Evolutionary conservation across 1,139 yeast genomes (phyloP).

Genomic region (Debaryomyces udenii): DNA sequence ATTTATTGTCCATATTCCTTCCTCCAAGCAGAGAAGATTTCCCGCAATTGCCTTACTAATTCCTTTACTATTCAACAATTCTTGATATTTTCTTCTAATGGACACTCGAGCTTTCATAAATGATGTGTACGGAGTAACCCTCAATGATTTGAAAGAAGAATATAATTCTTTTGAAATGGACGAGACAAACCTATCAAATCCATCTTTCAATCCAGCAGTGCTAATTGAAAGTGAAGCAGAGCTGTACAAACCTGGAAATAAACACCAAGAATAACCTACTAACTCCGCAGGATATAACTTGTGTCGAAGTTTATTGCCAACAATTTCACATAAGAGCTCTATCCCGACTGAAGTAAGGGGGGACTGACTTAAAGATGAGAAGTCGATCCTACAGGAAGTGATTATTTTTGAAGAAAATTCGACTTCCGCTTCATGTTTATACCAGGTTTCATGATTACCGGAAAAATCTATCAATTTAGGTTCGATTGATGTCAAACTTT

Average conservation of each 20-base stretch:
- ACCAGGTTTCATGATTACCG: slow-evolving; percentile 53
- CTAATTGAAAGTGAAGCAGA: slow-evolving; percentile 52
- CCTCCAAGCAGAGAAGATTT: slow-evolving; percentile 54
- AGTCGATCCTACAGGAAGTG: slow-evolving; percentile 48
- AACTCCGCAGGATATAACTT: slow-evolving; percentile 53
- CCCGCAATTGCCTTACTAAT: slow-evolving; percentile 49
- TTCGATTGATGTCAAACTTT: slow-evolving; percentile 8
- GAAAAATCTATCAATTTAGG: slow-evolving; percentile 21
- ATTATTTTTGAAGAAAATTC: slow-evolving; percentile 29
- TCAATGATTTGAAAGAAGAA: slow-evolving; percentile 15
- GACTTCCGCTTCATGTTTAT: slow-evolving; percentile 29
- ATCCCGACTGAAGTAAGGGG: slow-evolving; percentile 41
- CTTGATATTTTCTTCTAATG: slow-evolving; percentile 46
- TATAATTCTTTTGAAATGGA: slow-evolving; percentile 24
- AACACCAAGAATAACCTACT: slow-evolving; percentile 56
- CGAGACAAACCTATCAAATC: slow-evolving; percentile 32
- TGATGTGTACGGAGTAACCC: slow-evolving; percentile 26
- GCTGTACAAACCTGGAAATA: slow-evolving; percentile 54
- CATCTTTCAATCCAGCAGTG: slow-evolving; percentile 50
- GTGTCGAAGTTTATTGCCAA: slow-evolving; percentile 41
- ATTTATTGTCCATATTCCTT: slow-evolving; percentile 51
- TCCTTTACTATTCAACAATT: slow-evolving; percentile 40
- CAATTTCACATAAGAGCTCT: slow-evolving; percentile 53
- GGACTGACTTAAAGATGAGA: slow-evolving; percentile 25
- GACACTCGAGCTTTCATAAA: slow-evolving; percentile 48